Conservation (phyloP, 305 asterid species). For the Solanum chacoense region DNA sequence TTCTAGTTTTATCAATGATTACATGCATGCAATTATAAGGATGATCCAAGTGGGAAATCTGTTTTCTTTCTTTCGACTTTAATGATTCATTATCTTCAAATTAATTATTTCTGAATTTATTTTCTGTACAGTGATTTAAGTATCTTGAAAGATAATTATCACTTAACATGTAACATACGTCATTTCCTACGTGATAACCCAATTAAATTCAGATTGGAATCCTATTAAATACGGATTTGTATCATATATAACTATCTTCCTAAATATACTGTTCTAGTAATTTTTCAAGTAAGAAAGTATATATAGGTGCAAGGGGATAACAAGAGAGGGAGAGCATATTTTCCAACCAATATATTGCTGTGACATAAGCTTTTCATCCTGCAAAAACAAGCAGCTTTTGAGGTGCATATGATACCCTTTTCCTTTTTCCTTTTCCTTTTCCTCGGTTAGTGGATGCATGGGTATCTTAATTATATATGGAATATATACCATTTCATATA, state of each 20-base stretch:
- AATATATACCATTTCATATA: neutral
- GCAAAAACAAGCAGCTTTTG: conserved; percentile 11
- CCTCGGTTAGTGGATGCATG: conserved; percentile 6
- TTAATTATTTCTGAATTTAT: neutral
- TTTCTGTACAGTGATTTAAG: neutral
- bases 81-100: neutral
- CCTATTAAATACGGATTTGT: neutral
- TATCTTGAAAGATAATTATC: neutral
- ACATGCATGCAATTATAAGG: conserved; percentile 3
- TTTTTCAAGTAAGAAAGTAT: neutral
- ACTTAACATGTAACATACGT: neutral
- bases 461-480: neutral
- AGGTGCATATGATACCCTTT: conserved; percentile 7
- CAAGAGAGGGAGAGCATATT: neutral
- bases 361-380: conserved; percentile 8
- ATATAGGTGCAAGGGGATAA: neutral
- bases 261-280: neutral
- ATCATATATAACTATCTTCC: neutral
- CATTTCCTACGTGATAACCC: neutral
- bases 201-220: neutral
- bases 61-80: neutral
- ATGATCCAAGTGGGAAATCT: neutral
- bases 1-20: neutral
- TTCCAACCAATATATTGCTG: neutral
- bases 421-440: conserved; percentile 5